A percentile compares a stretch with the other conserved stretches of the same genome.
phyloP scores from a whole-genome alignment of 441 rosid genomes.

The Mallotus repandus region DNA sequence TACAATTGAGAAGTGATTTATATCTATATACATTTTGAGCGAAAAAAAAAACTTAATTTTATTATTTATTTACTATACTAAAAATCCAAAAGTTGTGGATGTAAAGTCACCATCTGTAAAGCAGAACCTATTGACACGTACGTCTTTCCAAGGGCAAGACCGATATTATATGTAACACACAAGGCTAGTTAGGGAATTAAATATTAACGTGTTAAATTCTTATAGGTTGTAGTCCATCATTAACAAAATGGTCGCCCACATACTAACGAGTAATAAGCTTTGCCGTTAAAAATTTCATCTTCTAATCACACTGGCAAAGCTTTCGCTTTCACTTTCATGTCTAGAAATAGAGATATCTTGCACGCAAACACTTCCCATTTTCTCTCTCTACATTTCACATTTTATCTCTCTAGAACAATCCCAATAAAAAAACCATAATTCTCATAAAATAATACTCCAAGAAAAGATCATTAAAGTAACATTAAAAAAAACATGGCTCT shows the following conservation, averaged over 20 bases:
- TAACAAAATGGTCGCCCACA: background rate
- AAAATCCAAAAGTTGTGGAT: background rate
- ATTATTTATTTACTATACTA: too few relatives aligned
- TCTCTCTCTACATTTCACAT: background rate
- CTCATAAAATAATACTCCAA: background rate
- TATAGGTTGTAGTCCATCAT: background rate
- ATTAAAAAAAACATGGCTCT: slow-evolving; percentile 35
- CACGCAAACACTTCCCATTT: slow-evolving; percentile 23
- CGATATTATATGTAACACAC: background rate
- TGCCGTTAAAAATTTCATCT: background rate
- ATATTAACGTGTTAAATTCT: background rate
- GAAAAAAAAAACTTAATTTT: too few relatives aligned
- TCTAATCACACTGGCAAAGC: background rate
- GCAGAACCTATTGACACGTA: background rate
- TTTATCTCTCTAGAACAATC: background rate
- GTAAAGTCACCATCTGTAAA: background rate
- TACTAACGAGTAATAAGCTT: background rate
- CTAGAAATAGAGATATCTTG: slow-evolving; percentile 21
- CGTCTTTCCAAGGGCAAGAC: background rate
- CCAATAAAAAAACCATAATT: slow-evolving; percentile 3
- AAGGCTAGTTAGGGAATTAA: background rate
- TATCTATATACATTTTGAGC: too few relatives aligned
- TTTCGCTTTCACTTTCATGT: background rate
- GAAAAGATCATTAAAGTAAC: background rate
- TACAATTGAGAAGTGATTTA: too few relatives aligned